These are phyloP conservation scores for Melampsora medusae DNA, from an alignment of 1,284 basidiomycete genomes.

Conservation along the genomic window DNA sequence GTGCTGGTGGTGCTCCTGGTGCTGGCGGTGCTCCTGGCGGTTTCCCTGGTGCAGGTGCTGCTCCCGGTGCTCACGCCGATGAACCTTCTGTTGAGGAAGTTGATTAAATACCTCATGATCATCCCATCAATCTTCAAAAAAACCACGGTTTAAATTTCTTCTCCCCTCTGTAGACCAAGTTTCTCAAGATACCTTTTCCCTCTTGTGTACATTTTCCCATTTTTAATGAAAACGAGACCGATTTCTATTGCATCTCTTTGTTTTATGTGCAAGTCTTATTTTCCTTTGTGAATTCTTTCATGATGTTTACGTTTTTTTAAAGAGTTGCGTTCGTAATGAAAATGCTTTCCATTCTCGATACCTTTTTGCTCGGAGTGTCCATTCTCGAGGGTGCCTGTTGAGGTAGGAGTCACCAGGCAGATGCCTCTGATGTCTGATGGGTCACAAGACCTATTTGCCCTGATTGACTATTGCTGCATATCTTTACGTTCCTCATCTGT, in stretches of 20 bases:
- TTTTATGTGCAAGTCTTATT: conserved; percentile 4
- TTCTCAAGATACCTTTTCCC: not conserved
- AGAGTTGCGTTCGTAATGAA: no score
- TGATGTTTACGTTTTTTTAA: not conserved
- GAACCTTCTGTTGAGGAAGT: conserved; percentile 45
- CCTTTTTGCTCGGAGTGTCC: no score
- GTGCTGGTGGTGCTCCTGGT: conserved; percentile 57
- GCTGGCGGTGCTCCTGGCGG: conserved; percentile 63
- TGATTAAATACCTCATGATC: conserved; percentile 6
- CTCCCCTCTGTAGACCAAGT: not conserved
- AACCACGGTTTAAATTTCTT: not conserved
- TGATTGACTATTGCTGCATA: no score
- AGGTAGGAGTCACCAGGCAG: no score
- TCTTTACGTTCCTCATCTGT: no score
- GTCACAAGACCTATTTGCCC: no score
- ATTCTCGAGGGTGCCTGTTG: no score
- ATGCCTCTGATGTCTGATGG: no score
- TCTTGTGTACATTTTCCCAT: not conserved
- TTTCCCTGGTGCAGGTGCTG: conserved; percentile 53
- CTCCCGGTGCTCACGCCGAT: conserved; percentile 26
- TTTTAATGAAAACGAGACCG: conserved; percentile 9
- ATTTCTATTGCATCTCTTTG: not conserved
- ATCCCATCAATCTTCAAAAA: conserved; percentile 2
- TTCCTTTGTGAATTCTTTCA: not conserved
- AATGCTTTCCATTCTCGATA: no score